Conservation (phyloP, 257 asterid genomes). For the Misopates orontium region DNA sequence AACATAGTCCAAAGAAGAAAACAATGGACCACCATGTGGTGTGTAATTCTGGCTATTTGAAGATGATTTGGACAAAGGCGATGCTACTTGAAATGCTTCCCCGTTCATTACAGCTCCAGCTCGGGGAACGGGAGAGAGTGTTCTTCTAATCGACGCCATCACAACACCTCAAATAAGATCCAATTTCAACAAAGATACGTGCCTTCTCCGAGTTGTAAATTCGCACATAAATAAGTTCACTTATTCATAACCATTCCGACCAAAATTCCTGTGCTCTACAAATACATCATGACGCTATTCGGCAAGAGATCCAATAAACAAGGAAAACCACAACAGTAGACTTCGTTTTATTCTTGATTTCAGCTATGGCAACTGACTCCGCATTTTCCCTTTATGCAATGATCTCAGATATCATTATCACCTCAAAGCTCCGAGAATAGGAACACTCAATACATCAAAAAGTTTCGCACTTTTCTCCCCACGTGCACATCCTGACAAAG, state of each 20-base stretch:
- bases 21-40: conserved; percentile 30
- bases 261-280: conserved; percentile 22
- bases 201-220: conserved; percentile 12
- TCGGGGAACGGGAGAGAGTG: conserved; percentile 63
- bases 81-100: conserved; percentile 57
- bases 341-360: conserved; percentile 1
- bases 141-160: conserved; percentile 79
- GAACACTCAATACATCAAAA: conserved; percentile 21
- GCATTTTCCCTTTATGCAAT: conserved; percentile 20
- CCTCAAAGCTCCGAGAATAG: conserved; percentile 9
- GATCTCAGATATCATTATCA: conserved; percentile 11
- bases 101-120: conserved; percentile 48
- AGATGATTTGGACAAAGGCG: conserved; percentile 67
- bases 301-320: conserved; percentile 21
- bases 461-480: conserved; percentile 24
- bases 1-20: conserved; percentile 57
- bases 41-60: conserved; percentile 47
- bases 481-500: conserved; percentile 29
- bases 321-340: conserved; percentile 6
- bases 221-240: neutral
- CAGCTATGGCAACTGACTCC: conserved; percentile 10
- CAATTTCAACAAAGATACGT: conserved; percentile 15
- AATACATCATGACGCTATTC: conserved; percentile 23
- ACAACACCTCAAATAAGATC: conserved; percentile 15
- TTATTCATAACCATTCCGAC: neutral